A percentile compares a stretch with the other conserved stretches of the same genome.
These are phyloP conservation scores for Adansonia madagascariensis DNA, from an alignment of 441 rosid genomes.

Conservation along the genomic window DNA sequence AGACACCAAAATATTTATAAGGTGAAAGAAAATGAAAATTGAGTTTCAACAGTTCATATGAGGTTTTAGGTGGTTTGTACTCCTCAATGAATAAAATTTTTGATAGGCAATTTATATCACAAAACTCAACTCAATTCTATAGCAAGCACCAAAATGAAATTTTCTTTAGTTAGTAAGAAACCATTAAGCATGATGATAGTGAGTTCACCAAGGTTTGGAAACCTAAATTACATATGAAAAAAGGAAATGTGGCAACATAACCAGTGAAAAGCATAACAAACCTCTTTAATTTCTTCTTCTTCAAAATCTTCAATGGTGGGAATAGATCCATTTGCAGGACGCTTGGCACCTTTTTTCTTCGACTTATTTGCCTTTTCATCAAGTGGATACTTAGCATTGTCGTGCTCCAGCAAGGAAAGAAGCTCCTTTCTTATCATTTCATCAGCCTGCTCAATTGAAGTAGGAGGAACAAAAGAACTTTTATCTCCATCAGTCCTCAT, in stretches of 20 bases:
- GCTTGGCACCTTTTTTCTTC: slow-evolving; percentile 82
- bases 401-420: slow-evolving; percentile 76
- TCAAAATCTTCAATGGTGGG: slow-evolving; percentile 79
- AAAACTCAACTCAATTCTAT: slow-evolving; percentile 8
- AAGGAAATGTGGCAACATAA: not conserved
- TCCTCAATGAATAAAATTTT: not conserved
- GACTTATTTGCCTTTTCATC: slow-evolving; percentile 69
- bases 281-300: slow-evolving; percentile 80
- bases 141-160: slow-evolving; percentile 3
- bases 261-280: slow-evolving; percentile 32
- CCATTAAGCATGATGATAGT: not conserved
- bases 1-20: not conserved
- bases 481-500: slow-evolving; percentile 83
- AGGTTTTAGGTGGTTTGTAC: slow-evolving; percentile 4
- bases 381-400: slow-evolving; percentile 96
- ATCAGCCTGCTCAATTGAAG: slow-evolving; percentile 84
- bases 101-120: not conserved
- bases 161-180: not conserved
- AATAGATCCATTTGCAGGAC: slow-evolving; percentile 57
- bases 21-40: slow-evolving; percentile 5
- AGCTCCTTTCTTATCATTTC: slow-evolving; percentile 87
- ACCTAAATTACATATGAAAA: not conserved
- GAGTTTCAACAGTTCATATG: not conserved
- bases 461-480: slow-evolving; percentile 94
- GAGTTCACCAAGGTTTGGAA: not conserved